Evolutionary conservation across 2,329 filamentous ascomycete genomes (phyloP).

Genomic region (Zalaria sp.): DNA sequence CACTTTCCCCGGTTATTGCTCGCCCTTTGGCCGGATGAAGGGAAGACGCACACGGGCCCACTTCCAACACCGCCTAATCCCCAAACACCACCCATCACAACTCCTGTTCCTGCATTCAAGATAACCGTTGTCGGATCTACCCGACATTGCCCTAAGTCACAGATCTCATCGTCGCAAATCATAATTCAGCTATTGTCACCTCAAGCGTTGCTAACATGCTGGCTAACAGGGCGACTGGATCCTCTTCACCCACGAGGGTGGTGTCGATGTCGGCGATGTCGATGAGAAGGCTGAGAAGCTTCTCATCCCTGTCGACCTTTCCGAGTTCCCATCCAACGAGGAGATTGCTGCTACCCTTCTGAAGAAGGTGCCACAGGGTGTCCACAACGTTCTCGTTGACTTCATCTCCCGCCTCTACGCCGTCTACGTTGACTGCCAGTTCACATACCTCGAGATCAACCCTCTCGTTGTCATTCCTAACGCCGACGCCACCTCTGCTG

Average conservation of each 20-base stretch:
- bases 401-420: conserved; percentile 98
- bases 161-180: conserved; percentile 1
- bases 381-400: conserved; percentile 97
- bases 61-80: not conserved
- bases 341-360: conserved; percentile 75
- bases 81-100: conserved; percentile 7
- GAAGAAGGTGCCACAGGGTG: conserved; percentile 83
- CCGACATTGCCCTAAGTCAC: not conserved
- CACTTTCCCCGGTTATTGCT: not conserved
- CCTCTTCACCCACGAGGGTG: conserved; percentile 98
- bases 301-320: conserved; percentile 87
- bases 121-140: not conserved
- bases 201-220: conserved; percentile 3
- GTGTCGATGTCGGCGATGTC: conserved; percentile 98
- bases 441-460: conserved; percentile 99
- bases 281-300: conserved; percentile 99
- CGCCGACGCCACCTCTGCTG: conserved; percentile 75
- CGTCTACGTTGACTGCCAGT: conserved; percentile 99
- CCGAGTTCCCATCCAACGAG: conserved; percentile 89
- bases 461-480: conserved; percentile 96
- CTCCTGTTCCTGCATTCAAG: conserved; percentile 6
- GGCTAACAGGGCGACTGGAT: conserved; percentile 84
- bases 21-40: not conserved
- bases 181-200: conserved; percentile 1
- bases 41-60: conserved; percentile 1